These are phyloP conservation scores for Prunus kanzakura DNA, from an alignment of 306 rosid genomes.

Conservation along the genomic window DNA sequence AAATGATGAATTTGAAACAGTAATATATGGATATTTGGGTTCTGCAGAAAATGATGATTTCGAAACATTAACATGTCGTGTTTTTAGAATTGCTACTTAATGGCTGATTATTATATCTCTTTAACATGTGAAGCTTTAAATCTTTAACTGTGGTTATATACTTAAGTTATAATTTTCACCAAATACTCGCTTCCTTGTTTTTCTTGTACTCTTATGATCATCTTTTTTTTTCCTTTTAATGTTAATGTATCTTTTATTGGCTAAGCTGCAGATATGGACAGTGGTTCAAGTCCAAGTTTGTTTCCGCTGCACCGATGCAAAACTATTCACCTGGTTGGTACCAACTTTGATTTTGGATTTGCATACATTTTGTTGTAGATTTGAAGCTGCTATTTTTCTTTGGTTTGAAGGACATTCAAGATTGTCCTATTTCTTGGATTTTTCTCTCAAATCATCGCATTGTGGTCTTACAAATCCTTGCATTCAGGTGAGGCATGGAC, in stretches of 20 bases:
- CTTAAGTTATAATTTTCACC: not conserved
- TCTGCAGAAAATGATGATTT: not conserved
- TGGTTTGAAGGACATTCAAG: constrained; percentile 31
- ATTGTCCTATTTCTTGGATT: constrained; percentile 28
- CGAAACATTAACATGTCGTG: not conserved
- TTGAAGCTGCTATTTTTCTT: constrained; percentile 23
- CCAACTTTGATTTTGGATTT: constrained; percentile 7
- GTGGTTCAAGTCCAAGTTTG: constrained; percentile 38
- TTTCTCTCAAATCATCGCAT: constrained; percentile 28
- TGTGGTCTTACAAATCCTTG: constrained; percentile 33
- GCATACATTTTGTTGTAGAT: constrained; percentile 18
- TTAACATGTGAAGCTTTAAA: not conserved
- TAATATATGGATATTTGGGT: not conserved
- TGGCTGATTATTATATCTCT: not conserved
- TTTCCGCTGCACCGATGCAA: constrained; percentile 49
- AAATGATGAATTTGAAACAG: not conserved
- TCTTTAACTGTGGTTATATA: not conserved
- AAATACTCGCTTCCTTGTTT: not conserved
- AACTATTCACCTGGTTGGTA: constrained; percentile 56
- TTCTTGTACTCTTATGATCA: not conserved
- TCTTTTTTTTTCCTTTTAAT: not conserved
- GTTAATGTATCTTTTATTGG: constrained; percentile 3
- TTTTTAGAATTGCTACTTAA: not conserved
- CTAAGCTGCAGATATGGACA: constrained; percentile 53
- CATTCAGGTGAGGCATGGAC: constrained; percentile 62